These are phyloP conservation scores for Ophiocordyceps sinensis DNA, from an alignment of 2,329 filamentous ascomycete species.

Conservation along the genomic window DNA sequence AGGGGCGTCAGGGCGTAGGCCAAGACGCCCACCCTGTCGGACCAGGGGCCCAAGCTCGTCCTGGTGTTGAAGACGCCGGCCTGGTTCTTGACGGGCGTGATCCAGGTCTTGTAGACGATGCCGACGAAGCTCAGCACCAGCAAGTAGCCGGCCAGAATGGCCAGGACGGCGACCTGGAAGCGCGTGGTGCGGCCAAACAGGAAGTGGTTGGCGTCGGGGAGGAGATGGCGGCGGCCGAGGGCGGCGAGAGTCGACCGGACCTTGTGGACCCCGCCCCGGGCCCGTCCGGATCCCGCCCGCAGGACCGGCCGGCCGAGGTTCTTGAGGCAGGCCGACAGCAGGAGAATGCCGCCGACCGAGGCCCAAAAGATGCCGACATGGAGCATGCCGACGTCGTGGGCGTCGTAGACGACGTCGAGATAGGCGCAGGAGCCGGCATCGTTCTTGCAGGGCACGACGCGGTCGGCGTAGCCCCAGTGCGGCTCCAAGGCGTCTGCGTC, in stretches of 20 bases:
- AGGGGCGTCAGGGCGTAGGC: conserved; percentile 64
- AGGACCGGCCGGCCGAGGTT: conserved; percentile 10
- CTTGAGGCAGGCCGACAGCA: conserved; percentile 23
- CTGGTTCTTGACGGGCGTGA: conserved; percentile 48
- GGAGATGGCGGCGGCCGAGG: conserved; percentile 33
- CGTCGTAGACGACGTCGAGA: conserved; percentile 34
- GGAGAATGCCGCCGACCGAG: conserved; percentile 26
- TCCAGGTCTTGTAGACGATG: conserved; percentile 53
- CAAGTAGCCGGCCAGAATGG: conserved; percentile 45
- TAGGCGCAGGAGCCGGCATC: conserved; percentile 33
- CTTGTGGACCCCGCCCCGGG: conserved; percentile 9
- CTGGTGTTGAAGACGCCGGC: conserved; percentile 47
- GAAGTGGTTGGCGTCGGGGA: conserved; percentile 41
- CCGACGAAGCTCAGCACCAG: conserved; percentile 55
- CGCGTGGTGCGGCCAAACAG: conserved; percentile 56
- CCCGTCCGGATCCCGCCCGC: conserved; percentile 1
- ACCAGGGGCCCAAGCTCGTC: conserved; percentile 50
- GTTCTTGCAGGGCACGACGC: conserved; percentile 28
- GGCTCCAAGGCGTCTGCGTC: conserved; percentile 19
- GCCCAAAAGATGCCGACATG: conserved; percentile 37
- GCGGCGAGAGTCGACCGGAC: conserved; percentile 24
- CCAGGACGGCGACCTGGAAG: conserved; percentile 49
- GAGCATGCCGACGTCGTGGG: conserved; percentile 34
- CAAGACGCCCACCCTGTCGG: conserved; percentile 53
- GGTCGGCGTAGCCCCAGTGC: conserved; percentile 34